Evolutionary conservation across 441 rosid genomes (phyloP), one percentile per base, ranked within the genome.

Genomic region (Biscutella laevigata): DNA sequence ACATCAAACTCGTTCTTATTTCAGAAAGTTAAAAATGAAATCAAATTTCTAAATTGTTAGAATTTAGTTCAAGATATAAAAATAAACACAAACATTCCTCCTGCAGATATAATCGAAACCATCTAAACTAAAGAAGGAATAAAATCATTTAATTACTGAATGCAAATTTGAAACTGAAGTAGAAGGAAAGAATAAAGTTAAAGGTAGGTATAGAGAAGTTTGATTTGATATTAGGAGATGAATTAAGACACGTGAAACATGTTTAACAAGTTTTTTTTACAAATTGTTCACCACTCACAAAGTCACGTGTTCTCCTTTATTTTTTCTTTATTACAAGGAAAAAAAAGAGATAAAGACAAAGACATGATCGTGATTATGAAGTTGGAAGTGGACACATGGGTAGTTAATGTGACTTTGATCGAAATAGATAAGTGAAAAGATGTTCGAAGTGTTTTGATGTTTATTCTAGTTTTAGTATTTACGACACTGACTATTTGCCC

Each of bases 231-330:
- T 57, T 42, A 49, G 63, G 40, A 46, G 63, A 49, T 14, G 48
- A 27, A 57, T 57, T 35, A 57, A 43, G 12, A 43, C 64, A 65
- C 48, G 64, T 58, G 64, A 58, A 58, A 10, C 70, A 65, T 65
- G 64, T 51, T 65, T 34, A n/a, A n/a, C n/a, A n/a, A n/a, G n/a
- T n/a, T n/a, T n/a, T n/a, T n/a, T n/a, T n/a, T 64, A 1, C 29
- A 35, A 35, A 4, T 16, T 30, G 8, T 40, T 56, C 57, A 20
- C 40, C 3, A 25, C 14, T 29, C 61, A 47, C 44, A 63, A 25
- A n/a, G 37, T 55, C 62, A 48, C 63, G 63, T 47, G 62, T 28
- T 33, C 30, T 48, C 10, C 32, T 28, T 28, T 34, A 53, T 19
- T 16, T 34, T 55, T 16, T 17, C 27, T 14, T 34, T 32, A 6